Conservation (phyloP, 2,329 filamentous ascomycete species). For the Stachybotrys chlorohalonatus region DNA sequence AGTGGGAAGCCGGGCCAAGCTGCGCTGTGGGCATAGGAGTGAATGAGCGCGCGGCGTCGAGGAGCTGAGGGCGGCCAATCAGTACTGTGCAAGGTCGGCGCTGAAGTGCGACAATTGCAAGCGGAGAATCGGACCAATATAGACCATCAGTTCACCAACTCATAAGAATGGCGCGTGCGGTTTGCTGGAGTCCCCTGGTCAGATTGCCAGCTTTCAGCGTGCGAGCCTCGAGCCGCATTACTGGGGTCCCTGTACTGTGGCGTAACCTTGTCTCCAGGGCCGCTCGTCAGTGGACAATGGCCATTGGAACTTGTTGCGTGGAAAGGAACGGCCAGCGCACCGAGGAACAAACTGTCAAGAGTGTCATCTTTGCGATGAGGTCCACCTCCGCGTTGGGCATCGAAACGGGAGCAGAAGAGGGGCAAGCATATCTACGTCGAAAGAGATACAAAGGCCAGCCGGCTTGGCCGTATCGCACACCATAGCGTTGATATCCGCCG, state of each 20-base stretch:
- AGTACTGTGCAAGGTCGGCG: background rate
- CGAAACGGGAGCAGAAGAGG: slow-evolving; percentile 1
- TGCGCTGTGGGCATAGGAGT: too few relatives aligned
- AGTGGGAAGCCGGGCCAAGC: too few relatives aligned
- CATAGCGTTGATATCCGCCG: background rate
- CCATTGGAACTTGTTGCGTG: background rate
- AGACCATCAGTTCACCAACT: too few relatives aligned
- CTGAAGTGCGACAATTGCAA: background rate
- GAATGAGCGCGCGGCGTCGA: background rate
- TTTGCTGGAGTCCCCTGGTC: too few relatives aligned
- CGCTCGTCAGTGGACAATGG: background rate
- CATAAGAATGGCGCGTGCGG: too few relatives aligned
- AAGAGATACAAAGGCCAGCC: background rate
- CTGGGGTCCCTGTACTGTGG: background rate
- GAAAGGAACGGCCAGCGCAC: background rate
- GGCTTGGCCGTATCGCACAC: background rate
- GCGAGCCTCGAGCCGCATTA: too few relatives aligned
- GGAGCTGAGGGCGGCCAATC: background rate
- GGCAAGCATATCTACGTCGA: slow-evolving; percentile 5
- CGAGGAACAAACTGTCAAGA: background rate
- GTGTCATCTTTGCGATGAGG: background rate
- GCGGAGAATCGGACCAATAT: background rate
- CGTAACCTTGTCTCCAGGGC: background rate
- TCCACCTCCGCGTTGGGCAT: slow-evolving; percentile 6
- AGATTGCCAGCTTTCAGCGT: too few relatives aligned